These are phyloP conservation scores for Talaromyces atroroseus DNA, from an alignment of 2,329 filamentous ascomycete genomes.

Conservation along the genomic window DNA sequence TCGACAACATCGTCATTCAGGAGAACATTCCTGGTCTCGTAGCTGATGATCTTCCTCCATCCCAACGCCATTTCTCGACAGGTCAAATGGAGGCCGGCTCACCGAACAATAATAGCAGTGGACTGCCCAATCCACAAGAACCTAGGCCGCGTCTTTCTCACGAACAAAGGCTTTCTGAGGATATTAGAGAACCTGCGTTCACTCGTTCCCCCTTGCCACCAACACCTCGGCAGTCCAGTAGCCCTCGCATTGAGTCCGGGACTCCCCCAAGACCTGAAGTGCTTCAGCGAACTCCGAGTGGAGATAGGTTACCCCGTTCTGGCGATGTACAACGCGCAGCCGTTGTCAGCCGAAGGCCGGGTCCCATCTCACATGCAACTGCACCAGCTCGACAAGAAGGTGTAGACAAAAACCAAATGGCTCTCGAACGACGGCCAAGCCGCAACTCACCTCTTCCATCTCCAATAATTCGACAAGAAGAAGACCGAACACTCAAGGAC, in stretches of 20 bases:
- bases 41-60: constrained; percentile 61
- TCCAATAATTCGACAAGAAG: constrained; percentile 39
- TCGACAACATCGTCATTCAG: constrained; percentile 66
- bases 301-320: constrained; percentile 25
- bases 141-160: background rate
- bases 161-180: constrained; percentile 1
- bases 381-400: constrained; percentile 38
- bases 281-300: constrained; percentile 31
- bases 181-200: constrained; percentile 21
- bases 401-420: constrained; percentile 24
- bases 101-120: constrained; percentile 4
- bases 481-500: constrained; percentile 20
- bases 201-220: constrained; percentile 7
- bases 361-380: constrained; percentile 31
- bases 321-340: constrained; percentile 21
- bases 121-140: constrained; percentile 1
- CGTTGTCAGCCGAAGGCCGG: constrained; percentile 28
- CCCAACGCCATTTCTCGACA: constrained; percentile 17
- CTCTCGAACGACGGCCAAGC: constrained; percentile 9
- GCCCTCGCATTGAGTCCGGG: constrained; percentile 21
- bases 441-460: constrained; percentile 20
- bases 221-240: constrained; percentile 35
- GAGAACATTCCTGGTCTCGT: constrained; percentile 74
- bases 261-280: constrained; percentile 20
- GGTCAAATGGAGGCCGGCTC: constrained; percentile 13